Percentiles rank a stretch among this genome's conserved stretches.
Conservation (phyloP, 2,329 filamentous ascomycete genomes). For the Colletotrichum zoysiae region DNA sequence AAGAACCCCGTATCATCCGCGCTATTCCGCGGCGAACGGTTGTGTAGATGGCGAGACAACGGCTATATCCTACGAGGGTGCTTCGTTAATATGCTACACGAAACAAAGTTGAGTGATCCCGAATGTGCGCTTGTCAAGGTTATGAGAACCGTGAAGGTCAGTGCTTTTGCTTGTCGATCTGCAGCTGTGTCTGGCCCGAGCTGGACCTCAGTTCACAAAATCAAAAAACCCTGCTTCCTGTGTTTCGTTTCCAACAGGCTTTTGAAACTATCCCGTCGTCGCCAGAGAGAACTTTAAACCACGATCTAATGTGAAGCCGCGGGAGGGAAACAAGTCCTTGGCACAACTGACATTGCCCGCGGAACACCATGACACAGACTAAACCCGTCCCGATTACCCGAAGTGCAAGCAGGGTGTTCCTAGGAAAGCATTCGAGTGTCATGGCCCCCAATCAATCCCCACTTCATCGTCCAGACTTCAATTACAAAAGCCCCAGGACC, state of each 20-base stretch:
- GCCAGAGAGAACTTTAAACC: conserved; percentile 32
- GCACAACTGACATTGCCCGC: neutral
- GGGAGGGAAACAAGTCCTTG: neutral
- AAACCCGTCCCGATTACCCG: neutral
- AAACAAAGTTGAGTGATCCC: neutral
- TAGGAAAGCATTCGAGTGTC: neutral
- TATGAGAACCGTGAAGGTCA: neutral
- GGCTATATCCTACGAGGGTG: neutral
- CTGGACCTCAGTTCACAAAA: neutral
- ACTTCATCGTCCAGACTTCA: conserved; percentile 8
- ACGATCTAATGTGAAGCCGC: neutral
- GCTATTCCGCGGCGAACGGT: no score
- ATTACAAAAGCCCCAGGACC: neutral
- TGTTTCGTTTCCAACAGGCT: conserved; percentile 5
- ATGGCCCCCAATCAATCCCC: conserved; percentile 7
- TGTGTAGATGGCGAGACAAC: neutral
- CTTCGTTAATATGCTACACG: neutral
- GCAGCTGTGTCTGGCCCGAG: neutral
- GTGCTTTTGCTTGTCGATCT: neutral
- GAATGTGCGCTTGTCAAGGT: neutral
- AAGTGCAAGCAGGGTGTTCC: conserved; percentile 3
- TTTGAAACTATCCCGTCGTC: conserved; percentile 16
- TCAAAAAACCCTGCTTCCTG: conserved; percentile 5
- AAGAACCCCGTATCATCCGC: neutral
- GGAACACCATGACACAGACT: neutral